A percentile compares a stretch with the other conserved stretches of the same genome.
phyloP scores from a whole-genome alignment of 371 early-diverging fungal genomes.

The Choanephora cucurbitarum region DNA sequence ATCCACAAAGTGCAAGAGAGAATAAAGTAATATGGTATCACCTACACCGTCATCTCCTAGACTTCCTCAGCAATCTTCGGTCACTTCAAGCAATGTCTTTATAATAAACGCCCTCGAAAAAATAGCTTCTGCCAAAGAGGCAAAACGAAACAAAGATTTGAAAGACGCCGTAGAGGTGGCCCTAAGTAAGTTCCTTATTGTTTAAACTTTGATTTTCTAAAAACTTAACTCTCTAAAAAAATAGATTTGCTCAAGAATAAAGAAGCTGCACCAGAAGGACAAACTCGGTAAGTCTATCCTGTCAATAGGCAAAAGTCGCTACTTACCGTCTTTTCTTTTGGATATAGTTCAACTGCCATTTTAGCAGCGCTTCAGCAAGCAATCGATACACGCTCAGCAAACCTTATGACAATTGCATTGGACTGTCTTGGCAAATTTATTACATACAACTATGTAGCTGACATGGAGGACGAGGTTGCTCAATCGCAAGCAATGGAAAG shows the following conservation, averaged over 20 bases:
- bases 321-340: neutral
- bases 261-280: constrained; percentile 45
- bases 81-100: constrained; percentile 58
- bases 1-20: constrained; percentile 8
- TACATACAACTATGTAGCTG: constrained; percentile 70
- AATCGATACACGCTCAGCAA: constrained; percentile 57
- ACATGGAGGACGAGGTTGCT: constrained; percentile 47
- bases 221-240: constrained; percentile 15
- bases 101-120: constrained; percentile 69
- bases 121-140: constrained; percentile 56
- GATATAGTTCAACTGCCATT: constrained; percentile 48
- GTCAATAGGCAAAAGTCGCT: neutral
- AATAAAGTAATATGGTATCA: constrained; percentile 23
- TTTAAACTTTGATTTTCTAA: neutral
- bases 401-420: constrained; percentile 57
- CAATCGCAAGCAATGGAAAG: constrained; percentile 54
- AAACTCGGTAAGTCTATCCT: constrained; percentile 30
- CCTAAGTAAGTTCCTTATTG: constrained; percentile 32
- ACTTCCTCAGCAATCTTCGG: constrained; percentile 23
- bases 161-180: constrained; percentile 51
- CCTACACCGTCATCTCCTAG: constrained; percentile 32
- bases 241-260: constrained; percentile 41
- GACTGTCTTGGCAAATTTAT: constrained; percentile 79
- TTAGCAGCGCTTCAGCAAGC: constrained; percentile 63
- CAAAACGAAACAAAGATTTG: constrained; percentile 53